Percentiles rank a stretch among this genome's conserved stretches.
These are phyloP conservation scores for Tylopilus intermedius DNA, from an alignment of 768 basidiomycete species.

Conservation along the genomic window DNA sequence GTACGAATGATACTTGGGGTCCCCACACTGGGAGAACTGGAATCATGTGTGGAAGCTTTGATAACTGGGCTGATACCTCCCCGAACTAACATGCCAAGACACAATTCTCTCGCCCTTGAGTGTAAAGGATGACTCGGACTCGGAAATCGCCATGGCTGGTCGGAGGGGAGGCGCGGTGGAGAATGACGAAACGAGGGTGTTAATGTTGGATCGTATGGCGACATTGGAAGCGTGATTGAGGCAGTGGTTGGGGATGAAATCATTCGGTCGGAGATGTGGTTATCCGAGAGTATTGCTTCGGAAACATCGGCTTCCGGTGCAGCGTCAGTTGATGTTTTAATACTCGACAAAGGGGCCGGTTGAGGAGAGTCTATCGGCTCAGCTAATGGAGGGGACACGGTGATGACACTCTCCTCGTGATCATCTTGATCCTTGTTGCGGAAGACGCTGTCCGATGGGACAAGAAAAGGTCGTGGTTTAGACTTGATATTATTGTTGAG, in stretches of 20 bases:
- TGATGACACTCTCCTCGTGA: constrained; percentile 11
- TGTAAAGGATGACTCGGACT: constrained; percentile 77
- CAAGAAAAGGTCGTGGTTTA: constrained; percentile 21
- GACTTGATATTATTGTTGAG: constrained; percentile 11
- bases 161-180: constrained; percentile 65
- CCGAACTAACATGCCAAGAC: constrained; percentile 58
- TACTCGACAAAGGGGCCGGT: constrained; percentile 16
- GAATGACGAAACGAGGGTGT: constrained; percentile 79
- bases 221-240: constrained; percentile 44
- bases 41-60: constrained; percentile 27
- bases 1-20: constrained; percentile 29
- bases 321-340: background rate
- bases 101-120: constrained; percentile 57
- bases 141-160: constrained; percentile 79
- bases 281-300: background rate
- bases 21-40: constrained; percentile 29
- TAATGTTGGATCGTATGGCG: constrained; percentile 70
- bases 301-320: background rate
- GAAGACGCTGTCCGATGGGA: constrained; percentile 11
- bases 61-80: constrained; percentile 47
- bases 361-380: constrained; percentile 25
- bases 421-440: constrained; percentile 11
- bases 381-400: constrained; percentile 22
- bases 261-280: constrained; percentile 5
- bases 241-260: constrained; percentile 24